Evolutionary conservation across 192 early-diverging fungal genomes (phyloP).

Genomic region (Coemansia sp.): DNA sequence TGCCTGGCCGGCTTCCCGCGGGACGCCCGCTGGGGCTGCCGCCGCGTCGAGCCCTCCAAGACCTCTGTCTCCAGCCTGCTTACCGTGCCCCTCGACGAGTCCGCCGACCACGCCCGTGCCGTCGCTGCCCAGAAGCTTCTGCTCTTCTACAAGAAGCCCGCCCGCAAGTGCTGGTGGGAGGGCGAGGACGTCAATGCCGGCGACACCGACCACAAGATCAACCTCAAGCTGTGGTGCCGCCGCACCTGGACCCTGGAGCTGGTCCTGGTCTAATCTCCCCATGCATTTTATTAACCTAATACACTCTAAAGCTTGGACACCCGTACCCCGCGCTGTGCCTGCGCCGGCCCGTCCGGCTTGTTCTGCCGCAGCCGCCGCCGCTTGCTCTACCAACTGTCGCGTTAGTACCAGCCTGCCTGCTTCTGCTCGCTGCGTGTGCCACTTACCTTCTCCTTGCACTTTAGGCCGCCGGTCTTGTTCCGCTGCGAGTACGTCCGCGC

Average conservation of each 20-base stretch:
- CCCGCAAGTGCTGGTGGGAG: conserved; percentile 86
- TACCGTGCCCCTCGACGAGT: conserved; percentile 67
- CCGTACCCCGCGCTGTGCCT: conserved; percentile 36
- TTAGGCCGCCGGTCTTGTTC: conserved; percentile 1
- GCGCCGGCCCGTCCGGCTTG: conserved; percentile 42
- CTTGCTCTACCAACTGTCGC: conserved; percentile 20
- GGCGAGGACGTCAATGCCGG: conserved; percentile 64
- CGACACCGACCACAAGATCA: conserved; percentile 53
- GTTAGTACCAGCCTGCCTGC: too few relatives aligned
- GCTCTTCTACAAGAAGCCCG: conserved; percentile 79
- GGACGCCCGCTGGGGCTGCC: conserved; percentile 71
- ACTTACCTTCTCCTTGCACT: conserved; percentile 28
- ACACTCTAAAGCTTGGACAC: conserved; percentile 36
- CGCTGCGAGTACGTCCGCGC: background rate
- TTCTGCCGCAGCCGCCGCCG: conserved; percentile 44
- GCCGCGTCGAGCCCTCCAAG: conserved; percentile 64
- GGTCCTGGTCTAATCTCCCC: conserved; percentile 53
- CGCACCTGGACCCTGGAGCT: conserved; percentile 79
- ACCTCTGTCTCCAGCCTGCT: conserved; percentile 69
- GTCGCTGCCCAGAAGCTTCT: conserved; percentile 73
- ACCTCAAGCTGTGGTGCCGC: conserved; percentile 71
- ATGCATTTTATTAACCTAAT: conserved; percentile 17
- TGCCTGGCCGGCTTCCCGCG: conserved; percentile 73
- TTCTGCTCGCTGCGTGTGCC: too few relatives aligned
- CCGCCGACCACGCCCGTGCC: conserved; percentile 63